Evolutionary conservation across 345 rosid genomes (phyloP), one percentile per base, ranked within the genome.

Genomic region (Aurinia saxatilis): DNA sequence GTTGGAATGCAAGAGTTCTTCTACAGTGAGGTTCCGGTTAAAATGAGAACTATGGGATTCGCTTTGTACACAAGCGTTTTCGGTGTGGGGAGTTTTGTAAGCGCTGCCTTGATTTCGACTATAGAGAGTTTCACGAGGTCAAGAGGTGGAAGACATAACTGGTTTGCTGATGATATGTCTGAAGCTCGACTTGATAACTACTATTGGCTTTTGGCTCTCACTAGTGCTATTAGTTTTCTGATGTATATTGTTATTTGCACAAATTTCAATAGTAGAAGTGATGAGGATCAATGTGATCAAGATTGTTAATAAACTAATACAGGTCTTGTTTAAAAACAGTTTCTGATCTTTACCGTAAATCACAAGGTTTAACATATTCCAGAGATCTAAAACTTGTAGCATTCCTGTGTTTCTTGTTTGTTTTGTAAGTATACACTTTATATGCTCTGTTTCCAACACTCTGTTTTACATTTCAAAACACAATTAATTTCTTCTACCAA

Each of bases 1-100:
- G 91, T 92, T 12, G 97, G 97, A 5, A 89, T 92, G 99, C 99
- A 92, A 68, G 99, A 92, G 77, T 92, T 89, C 70, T 92, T 92
- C 66, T 92, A 92, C 70, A 75, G 78, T 23, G 95, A 93, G 65
- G 97, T 93, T 9, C 99, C 99, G 0, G 77, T 76, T 0, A 77
- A 79, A 46, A 93, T 93, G 99, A 75, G 87, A 63, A 85, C 99
- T 0, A 84, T 89, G 95, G 99, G 91, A 4, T 89, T 93, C 55
- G 97, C 99, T 0, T 62, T 93, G 7, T 85, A 89, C 59, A 89
- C 95, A 0, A 87, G 99, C 36, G 99, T 93, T 7, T 93, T 93
- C 19, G 99, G 99, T 0, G 91, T 90, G 1, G 99, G 99, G 42
- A 84, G 99, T 64, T 89, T 93, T 49, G 38, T 84, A 74, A 85